Conservation (phyloP, 805 yeast genomes). For the Metschnikowia noctiluminum region DNA sequence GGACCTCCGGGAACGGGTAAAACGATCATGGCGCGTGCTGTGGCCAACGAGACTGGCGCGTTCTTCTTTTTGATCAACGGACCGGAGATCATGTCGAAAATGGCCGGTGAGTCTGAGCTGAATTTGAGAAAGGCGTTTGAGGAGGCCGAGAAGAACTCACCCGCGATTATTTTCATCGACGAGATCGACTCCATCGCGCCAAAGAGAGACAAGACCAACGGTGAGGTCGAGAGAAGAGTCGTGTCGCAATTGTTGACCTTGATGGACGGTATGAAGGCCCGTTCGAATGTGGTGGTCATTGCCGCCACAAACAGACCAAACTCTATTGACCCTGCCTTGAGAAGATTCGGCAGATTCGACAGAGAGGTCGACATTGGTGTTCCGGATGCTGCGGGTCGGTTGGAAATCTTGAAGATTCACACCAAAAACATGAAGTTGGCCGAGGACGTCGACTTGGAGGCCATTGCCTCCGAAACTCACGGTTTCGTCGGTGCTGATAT, state of each 20-base stretch:
- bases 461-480: slow-evolving; percentile 95
- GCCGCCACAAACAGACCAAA: slow-evolving; percentile 95
- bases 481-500: slow-evolving; percentile 99
- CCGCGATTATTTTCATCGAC: slow-evolving; percentile 95
- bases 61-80: slow-evolving; percentile 97
- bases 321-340: slow-evolving; percentile 80
- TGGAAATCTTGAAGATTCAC: slow-evolving; percentile 94
- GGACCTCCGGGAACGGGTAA: slow-evolving; percentile 99
- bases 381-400: slow-evolving; percentile 98
- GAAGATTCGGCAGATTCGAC: slow-evolving; percentile 84
- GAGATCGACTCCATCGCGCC: slow-evolving; percentile 99
- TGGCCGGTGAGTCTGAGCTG: slow-evolving; percentile 99
- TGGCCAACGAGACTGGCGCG: slow-evolving; percentile 98
- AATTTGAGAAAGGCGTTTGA: slow-evolving; percentile 97
- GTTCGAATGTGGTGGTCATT: slow-evolving; percentile 95
- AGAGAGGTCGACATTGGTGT: slow-evolving; percentile 86
- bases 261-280: slow-evolving; percentile 99
- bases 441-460: slow-evolving; percentile 92
- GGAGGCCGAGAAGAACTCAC: slow-evolving; percentile 98
- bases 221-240: slow-evolving; percentile 99
- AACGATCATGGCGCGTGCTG: slow-evolving; percentile 99
- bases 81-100: slow-evolving; percentile 99
- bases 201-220: slow-evolving; percentile 99
- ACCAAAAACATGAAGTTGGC: slow-evolving; percentile 97
- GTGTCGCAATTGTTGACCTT: slow-evolving; percentile 95